These are phyloP conservation scores for Colletotrichum falcatum DNA, from an alignment of 2,329 filamentous ascomycete genomes.

Conservation along the genomic window DNA sequence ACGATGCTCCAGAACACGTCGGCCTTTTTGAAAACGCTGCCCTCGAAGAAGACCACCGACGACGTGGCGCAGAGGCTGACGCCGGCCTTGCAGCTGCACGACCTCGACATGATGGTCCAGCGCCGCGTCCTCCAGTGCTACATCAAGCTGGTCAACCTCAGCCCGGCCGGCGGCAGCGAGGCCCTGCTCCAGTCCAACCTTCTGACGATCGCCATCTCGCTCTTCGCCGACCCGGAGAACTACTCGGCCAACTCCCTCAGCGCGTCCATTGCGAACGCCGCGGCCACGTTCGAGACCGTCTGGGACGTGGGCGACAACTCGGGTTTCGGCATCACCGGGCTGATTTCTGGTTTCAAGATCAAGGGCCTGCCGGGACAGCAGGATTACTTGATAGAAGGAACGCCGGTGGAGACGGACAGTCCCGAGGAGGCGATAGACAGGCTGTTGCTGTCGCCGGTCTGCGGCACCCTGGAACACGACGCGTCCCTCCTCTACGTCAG, in stretches of 20 bases:
- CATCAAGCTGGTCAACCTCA: slow-evolving; percentile 88
- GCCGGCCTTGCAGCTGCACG: slow-evolving; percentile 87
- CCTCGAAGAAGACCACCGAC: slow-evolving; percentile 85
- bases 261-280: slow-evolving; percentile 89
- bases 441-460: slow-evolving; percentile 77
- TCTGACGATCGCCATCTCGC: slow-evolving; percentile 86
- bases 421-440: slow-evolving; percentile 74
- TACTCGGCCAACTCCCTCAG: slow-evolving; percentile 88
- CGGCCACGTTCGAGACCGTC: slow-evolving; percentile 89
- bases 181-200: slow-evolving; percentile 91
- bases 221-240: slow-evolving; percentile 93
- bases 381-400: slow-evolving; percentile 59
- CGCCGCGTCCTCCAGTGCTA: slow-evolving; percentile 95
- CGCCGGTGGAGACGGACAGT: slow-evolving; percentile 64
- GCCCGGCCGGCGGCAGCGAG: slow-evolving; percentile 86
- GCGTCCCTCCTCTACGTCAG: slow-evolving; percentile 82
- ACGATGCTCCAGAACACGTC: slow-evolving; percentile 96
- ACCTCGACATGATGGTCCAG: slow-evolving; percentile 93
- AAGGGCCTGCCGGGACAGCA: slow-evolving; percentile 78
- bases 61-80: slow-evolving; percentile 87
- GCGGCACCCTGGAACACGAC: slow-evolving; percentile 89
- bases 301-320: slow-evolving; percentile 97
- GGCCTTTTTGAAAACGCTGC: slow-evolving; percentile 86
- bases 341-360: slow-evolving; percentile 82
- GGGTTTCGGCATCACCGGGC: slow-evolving; percentile 90